Percentiles rank a stretch among this genome's conserved stretches.
Evolutionary conservation across 192 early-diverging fungal genomes (phyloP).

Genomic region (Backusella morwellensis): DNA sequence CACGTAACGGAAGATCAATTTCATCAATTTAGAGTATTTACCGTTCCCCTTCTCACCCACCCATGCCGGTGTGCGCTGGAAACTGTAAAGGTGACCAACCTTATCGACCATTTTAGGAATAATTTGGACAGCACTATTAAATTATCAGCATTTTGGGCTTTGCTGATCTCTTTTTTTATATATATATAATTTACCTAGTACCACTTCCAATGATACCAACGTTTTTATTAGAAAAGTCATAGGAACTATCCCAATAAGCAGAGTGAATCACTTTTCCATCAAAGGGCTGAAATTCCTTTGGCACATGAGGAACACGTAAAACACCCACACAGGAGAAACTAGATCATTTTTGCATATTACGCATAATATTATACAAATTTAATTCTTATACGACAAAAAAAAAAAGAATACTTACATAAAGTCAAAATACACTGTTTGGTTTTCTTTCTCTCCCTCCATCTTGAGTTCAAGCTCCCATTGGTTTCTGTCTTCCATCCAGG

Average conservation of each 20-base stretch:
- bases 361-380: too few relatives aligned
- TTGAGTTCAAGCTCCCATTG: constrained; percentile 35
- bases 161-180: too few relatives aligned
- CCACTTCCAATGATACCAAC: constrained; percentile 49
- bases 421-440: constrained; percentile 16
- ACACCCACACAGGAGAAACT: constrained; percentile 48
- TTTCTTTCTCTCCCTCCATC: background rate
- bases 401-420: constrained; percentile 16
- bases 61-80: constrained; percentile 52
- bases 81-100: constrained; percentile 39
- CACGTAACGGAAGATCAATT: constrained; percentile 38
- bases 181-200: constrained; percentile 33
- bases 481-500: constrained; percentile 31
- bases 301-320: constrained; percentile 45
- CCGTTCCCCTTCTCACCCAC: constrained; percentile 35
- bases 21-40: constrained; percentile 27
- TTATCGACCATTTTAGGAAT: constrained; percentile 43
- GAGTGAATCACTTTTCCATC: constrained; percentile 53
- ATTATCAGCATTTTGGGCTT: too few relatives aligned
- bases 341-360: background rate
- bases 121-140: constrained; percentile 43
- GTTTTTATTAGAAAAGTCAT: constrained; percentile 42
- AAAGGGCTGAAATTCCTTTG: constrained; percentile 50
- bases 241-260: constrained; percentile 47
- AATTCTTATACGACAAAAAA: background rate